Conservation (phyloP, 163 green algal species). For the Prototheca wickerhamii region DNA sequence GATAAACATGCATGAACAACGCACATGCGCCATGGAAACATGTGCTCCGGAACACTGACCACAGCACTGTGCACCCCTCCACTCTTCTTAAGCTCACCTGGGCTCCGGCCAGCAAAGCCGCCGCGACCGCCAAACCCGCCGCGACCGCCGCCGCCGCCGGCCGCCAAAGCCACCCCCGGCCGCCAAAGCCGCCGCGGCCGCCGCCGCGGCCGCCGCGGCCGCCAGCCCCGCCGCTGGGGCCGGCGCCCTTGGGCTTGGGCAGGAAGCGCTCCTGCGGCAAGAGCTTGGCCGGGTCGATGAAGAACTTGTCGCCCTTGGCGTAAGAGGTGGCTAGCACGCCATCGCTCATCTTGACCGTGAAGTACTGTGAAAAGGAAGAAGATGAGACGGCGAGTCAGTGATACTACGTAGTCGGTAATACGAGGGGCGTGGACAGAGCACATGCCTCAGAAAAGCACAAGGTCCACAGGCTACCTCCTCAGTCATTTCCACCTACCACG, state of each 20-base stretch:
- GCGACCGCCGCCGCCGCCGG: conserved; percentile 10
- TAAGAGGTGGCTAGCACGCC: conserved; percentile 91
- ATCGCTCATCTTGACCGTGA: conserved; percentile 98
- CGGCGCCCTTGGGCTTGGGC: conserved; percentile 75
- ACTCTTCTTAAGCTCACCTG: too few species aligned
- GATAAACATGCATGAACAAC: too few species aligned
- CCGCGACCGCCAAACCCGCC: conserved; percentile 24
- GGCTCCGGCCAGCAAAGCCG: conserved; percentile 3
- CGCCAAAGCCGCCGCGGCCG: conserved; percentile 18
- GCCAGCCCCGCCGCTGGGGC: conserved; percentile 19
- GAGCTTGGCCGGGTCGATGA: conserved; percentile 93
- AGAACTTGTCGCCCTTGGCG: conserved; percentile 90
- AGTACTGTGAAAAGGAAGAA: conserved; percentile 48
- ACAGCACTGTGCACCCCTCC: too few species aligned
- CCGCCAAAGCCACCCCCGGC: conserved; percentile 14
- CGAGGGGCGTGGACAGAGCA: neutral
- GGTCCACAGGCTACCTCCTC: too few species aligned
- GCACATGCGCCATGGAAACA: too few species aligned
- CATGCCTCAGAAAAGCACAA: neutral
- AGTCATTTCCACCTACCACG: conserved; percentile 44
- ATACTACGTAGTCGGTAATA: neutral
- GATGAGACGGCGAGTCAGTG: neutral
- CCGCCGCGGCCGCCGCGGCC: conserved; percentile 17
- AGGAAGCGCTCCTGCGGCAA: conserved; percentile 94
- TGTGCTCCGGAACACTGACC: neutral